These are phyloP conservation scores for Litchi chinensis DNA, from an alignment of 345 rosid species.

Conservation along the genomic window DNA sequence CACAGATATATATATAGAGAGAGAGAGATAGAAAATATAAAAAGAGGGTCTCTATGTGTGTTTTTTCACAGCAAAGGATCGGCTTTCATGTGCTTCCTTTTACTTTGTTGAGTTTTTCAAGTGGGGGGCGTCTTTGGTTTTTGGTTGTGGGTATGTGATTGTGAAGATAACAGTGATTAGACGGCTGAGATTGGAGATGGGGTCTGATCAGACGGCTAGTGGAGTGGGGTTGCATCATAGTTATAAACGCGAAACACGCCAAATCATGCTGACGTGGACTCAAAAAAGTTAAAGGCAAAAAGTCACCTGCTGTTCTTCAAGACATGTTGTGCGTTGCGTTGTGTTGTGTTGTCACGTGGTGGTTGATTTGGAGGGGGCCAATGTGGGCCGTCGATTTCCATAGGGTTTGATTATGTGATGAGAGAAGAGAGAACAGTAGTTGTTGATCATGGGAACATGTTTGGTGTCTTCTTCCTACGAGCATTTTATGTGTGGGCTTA, in stretches of 20 bases:
- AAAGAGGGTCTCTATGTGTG: slow-evolving; percentile 8
- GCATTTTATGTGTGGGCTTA: background rate
- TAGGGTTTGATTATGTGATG: background rate
- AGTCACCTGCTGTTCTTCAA: background rate
- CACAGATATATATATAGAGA: background rate
- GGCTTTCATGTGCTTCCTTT: slow-evolving; percentile 17
- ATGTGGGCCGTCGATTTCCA: slow-evolving; percentile 16
- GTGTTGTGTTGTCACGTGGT: slow-evolving; percentile 11
- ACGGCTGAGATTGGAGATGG: slow-evolving; percentile 28
- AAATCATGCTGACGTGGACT: slow-evolving; percentile 37
- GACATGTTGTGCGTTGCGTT: background rate
- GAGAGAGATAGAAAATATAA: slow-evolving; percentile 8
- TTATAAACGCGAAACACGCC: slow-evolving; percentile 28
- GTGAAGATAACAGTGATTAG: slow-evolving; percentile 28
- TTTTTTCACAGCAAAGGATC: slow-evolving; percentile 12
- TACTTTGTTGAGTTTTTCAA: background rate
- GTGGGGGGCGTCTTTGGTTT: background rate
- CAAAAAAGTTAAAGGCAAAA: background rate
- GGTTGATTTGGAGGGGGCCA: background rate
- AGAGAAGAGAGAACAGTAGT: background rate
- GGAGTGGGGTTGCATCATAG: slow-evolving; percentile 11
- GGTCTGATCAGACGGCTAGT: slow-evolving; percentile 35
- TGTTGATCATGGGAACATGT: background rate
- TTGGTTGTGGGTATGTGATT: background rate
- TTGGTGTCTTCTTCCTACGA: background rate